A percentile compares a stretch with the other conserved stretches of the same genome.
Evolutionary conservation across 345 rosid species (phyloP).

Genomic region (Dimocarpus longan): DNA sequence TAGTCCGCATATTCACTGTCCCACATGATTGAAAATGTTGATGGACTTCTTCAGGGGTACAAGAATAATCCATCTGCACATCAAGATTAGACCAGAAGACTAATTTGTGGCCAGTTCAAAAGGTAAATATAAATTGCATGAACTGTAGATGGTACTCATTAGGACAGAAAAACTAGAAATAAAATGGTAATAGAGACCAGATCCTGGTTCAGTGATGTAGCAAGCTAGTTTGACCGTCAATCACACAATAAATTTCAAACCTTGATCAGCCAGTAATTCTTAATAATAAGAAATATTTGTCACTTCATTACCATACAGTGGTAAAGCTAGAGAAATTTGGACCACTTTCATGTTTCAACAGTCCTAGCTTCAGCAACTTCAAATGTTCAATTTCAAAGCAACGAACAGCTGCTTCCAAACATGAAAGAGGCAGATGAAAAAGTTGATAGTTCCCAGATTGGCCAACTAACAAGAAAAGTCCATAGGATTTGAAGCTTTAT

Average conservation of each 20-base stretch:
- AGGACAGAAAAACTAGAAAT: background rate
- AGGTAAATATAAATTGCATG: background rate
- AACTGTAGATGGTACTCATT: background rate
- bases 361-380: background rate
- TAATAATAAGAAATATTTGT: background rate
- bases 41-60: slow-evolving; percentile 84
- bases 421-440: background rate
- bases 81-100: background rate
- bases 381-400: background rate
- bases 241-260: background rate
- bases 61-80: slow-evolving; percentile 69
- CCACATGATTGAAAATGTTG: slow-evolving; percentile 81
- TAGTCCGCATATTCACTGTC: slow-evolving; percentile 68
- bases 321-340: background rate
- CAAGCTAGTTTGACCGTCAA: background rate
- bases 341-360: background rate
- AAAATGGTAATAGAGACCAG: background rate
- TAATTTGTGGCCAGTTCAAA: background rate
- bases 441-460: background rate
- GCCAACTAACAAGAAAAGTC: background rate
- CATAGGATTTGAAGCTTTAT: background rate
- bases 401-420: background rate
- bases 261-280: background rate
- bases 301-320: too few relatives aligned
- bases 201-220: background rate